Percentiles rank a stretch among this genome's conserved stretches.
phyloP scores from a whole-genome alignment of 495 filamentous ascomycete species.

The Annulohypoxylon maeteangense region DNA sequence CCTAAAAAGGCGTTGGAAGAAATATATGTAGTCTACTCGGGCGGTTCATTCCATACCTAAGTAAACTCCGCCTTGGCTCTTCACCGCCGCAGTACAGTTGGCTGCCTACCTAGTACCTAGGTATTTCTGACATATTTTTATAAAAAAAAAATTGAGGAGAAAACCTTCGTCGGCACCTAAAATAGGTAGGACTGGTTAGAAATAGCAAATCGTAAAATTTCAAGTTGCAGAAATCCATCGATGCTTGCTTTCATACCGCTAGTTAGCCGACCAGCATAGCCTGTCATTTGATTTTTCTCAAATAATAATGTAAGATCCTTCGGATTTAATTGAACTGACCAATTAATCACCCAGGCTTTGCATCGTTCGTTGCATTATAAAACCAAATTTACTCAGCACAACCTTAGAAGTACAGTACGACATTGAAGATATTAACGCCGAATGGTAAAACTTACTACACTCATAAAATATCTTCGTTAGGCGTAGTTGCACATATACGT shows the following conservation, averaged over 20 bases:
- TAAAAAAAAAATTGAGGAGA: not conserved
- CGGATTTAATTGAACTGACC: not conserved
- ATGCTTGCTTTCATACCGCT: constrained; percentile 32
- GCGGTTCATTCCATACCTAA: constrained; percentile 3
- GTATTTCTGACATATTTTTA: not conserved
- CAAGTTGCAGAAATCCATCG: constrained; percentile 7
- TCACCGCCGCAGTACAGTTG: constrained; percentile 25
- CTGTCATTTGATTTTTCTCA: constrained; percentile 2
- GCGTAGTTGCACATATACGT: constrained; percentile 15
- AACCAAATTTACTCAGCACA: not conserved
- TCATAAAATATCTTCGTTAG: not conserved
- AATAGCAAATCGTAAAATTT: constrained; percentile 22
- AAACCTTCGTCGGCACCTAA: constrained; percentile 16
- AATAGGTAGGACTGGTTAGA: constrained; percentile 8
- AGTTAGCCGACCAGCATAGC: constrained; percentile 29
- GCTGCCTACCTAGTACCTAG: not conserved
- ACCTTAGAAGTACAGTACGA: not conserved
- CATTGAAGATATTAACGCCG: too few relatives aligned
- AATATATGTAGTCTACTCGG: not conserved
- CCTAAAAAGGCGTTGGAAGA: not conserved
- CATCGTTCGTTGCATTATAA: not conserved
- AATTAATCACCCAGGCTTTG: not conserved
- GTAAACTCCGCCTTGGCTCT: constrained; percentile 17
- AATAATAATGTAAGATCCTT: constrained; percentile 8
- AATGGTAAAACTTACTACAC: too few relatives aligned